These are phyloP conservation scores for Podosphaera fusca DNA, from an alignment of 2,329 filamentous ascomycete species.

Conservation along the genomic window DNA sequence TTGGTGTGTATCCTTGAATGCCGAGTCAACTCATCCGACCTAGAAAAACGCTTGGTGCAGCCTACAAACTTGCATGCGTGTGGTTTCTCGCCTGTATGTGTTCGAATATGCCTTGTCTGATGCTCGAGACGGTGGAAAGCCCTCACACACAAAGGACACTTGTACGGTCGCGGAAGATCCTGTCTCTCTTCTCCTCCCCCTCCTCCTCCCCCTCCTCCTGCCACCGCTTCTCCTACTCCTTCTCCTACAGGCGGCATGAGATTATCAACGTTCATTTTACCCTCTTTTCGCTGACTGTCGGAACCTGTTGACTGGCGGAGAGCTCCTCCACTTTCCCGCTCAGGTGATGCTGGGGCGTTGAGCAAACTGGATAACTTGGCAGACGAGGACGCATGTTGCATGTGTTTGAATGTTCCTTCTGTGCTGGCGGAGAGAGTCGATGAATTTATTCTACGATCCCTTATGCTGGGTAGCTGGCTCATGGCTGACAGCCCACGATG, in stretches of 20 bases:
- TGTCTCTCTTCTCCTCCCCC: slow-evolving; percentile 17
- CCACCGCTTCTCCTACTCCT: slow-evolving; percentile 7
- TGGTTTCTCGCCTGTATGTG: slow-evolving; percentile 94
- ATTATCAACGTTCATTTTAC: slow-evolving; percentile 28
- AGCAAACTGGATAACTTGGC: slow-evolving; percentile 57
- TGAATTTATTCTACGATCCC: not conserved
- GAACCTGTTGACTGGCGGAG: slow-evolving; percentile 13
- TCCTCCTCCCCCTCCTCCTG: not conserved
- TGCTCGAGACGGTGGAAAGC: slow-evolving; percentile 67
- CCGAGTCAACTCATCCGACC: slow-evolving; percentile 86
- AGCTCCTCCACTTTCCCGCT: slow-evolving; percentile 15
- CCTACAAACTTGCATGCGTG: slow-evolving; percentile 88
- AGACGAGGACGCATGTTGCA: slow-evolving; percentile 52
- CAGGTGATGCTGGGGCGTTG: slow-evolving; percentile 29
- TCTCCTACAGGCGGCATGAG: slow-evolving; percentile 17
- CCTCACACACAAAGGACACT: slow-evolving; percentile 94
- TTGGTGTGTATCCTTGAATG: slow-evolving; percentile 99
- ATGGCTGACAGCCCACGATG: not conserved
- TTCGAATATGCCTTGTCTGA: slow-evolving; percentile 54
- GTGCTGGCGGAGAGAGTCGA: not conserved
- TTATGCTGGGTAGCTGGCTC: not conserved
- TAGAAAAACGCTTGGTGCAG: slow-evolving; percentile 91
- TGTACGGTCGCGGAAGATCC: slow-evolving; percentile 88
- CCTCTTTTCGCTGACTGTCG: slow-evolving; percentile 16
- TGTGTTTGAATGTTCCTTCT: slow-evolving; percentile 22